phyloP scores from a whole-genome alignment of 1,139 yeast species.

The Scheffersomyces titani region DNA sequence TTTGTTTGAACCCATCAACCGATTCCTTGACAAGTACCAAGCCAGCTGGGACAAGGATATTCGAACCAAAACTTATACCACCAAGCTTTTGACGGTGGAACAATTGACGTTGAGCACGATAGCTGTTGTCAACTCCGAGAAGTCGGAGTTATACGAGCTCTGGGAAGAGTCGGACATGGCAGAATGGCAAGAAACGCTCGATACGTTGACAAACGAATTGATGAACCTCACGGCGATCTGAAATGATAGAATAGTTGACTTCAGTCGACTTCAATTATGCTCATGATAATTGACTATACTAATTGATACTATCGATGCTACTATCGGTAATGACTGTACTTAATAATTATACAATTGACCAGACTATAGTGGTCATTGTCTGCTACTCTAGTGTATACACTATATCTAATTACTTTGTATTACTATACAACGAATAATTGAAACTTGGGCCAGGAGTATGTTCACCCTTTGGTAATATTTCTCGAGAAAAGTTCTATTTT shows the following conservation, averaged over 20 bases:
- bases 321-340: neutral
- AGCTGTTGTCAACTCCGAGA: neutral
- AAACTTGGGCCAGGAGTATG: neutral
- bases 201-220: neutral
- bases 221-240: neutral
- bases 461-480: too few relatives aligned
- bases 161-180: conserved; percentile 1
- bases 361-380: neutral
- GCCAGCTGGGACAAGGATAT: neutral
- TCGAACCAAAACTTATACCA: neutral
- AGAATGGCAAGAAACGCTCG: conserved; percentile 1
- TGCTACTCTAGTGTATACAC: neutral
- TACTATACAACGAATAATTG: neutral
- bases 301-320: neutral
- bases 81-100: neutral
- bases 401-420: neutral
- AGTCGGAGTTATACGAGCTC: conserved; percentile 3
- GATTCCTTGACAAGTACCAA: neutral
- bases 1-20: neutral
- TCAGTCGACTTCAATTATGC: neutral
- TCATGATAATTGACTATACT: too few relatives aligned
- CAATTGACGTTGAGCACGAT: neutral
- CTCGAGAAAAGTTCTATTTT: too few relatives aligned
- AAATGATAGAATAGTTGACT: neutral
- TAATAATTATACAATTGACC: neutral